Base-by-base conservation (phyloP, 208 protist species). In the Acanthamoeba healyi region DNA sequence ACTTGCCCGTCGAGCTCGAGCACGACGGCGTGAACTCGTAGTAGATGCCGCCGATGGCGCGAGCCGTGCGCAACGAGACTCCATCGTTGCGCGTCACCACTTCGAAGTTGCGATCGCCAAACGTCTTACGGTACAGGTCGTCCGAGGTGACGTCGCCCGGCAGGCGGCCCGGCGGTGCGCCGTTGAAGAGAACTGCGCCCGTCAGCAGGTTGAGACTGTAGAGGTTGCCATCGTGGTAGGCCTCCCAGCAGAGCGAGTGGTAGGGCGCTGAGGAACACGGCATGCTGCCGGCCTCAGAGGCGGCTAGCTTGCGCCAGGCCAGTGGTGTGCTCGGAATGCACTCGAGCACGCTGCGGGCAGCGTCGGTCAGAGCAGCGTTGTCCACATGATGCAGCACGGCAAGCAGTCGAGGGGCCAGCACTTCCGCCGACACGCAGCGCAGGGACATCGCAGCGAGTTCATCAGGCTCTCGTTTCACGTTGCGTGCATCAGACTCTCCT, bases 91-190 rank as follows among this genome's bases (percentile, higher is more conserved):
- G 22, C 61, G 26, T 67, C 19, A 67, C 29, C 10, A 67, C 61
- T 22, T 26, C 61, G 61, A 67, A 67, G 61, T 67, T 67, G 61
- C 61, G 61, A 67, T 67, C 61, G 22, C 61, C 61, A 32, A 67
- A 67, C 26, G 61, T 67, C 61, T 67, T 22, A 7, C 61, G 19
- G 61, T 67, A 67, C 26, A 67, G 17, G 26, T 7, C 6, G 61
- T 67, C 61, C 61, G 19, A 26, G 3, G 22, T 17, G 29, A 67
- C 29, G 29, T 32, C 29, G 3, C 22, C 29, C 3, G 61, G 61
- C 5, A 67, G 61, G 29, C 61, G 61, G 5, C 61, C 61, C 17
- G 61, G 61, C 61, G 61, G 61, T 36, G 61, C 61, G 61, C 61
- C 29, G 61, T 67, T 67, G 61, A 67, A 36, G 61, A 67, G 61